Evolutionary conservation across 768 basidiomycete genomes (phyloP).

Genomic region (Phaeotremella skinneri): DNA sequence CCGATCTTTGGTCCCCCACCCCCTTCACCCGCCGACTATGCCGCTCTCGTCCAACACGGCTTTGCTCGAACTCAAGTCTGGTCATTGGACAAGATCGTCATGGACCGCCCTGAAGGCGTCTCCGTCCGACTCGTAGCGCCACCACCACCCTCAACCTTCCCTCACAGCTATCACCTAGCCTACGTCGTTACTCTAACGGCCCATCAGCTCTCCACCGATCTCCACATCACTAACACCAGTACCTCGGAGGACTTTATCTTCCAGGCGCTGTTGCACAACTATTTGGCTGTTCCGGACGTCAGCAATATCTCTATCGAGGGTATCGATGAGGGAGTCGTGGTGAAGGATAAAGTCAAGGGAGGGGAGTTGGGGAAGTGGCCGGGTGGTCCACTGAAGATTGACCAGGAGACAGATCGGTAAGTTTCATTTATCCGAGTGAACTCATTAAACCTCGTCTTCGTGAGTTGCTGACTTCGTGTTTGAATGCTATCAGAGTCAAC

Average conservation of each 20-base stretch:
- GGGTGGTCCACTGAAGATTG: conserved; percentile 45
- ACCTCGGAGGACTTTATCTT: conserved; percentile 62
- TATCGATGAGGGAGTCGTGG: conserved; percentile 64
- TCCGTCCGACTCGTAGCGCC: conserved; percentile 75
- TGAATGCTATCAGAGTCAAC: conserved; percentile 34
- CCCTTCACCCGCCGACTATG: conserved; percentile 58
- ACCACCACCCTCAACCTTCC: conserved; percentile 62
- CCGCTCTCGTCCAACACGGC: conserved; percentile 78
- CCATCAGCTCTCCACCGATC: conserved; percentile 69
- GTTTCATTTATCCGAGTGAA: conserved; percentile 5
- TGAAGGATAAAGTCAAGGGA: conserved; percentile 67
- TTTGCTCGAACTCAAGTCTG: conserved; percentile 79
- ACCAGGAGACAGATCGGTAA: conserved; percentile 41
- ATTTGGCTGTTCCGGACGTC: conserved; percentile 64
- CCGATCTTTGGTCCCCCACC: conserved; percentile 80
- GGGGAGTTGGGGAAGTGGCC: conserved; percentile 58
- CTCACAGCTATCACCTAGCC: conserved; percentile 65
- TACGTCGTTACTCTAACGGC: conserved; percentile 78
- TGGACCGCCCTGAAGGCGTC: conserved; percentile 68
- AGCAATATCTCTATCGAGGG: conserved; percentile 61
- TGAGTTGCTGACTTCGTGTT: background rate
- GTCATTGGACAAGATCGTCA: conserved; percentile 64
- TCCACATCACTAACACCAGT: conserved; percentile 74
- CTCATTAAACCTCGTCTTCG: background rate
- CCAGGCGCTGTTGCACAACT: conserved; percentile 91